Base-by-base conservation (phyloP, 345 rosid genomes). In the Geranium rotundifolium region DNA sequence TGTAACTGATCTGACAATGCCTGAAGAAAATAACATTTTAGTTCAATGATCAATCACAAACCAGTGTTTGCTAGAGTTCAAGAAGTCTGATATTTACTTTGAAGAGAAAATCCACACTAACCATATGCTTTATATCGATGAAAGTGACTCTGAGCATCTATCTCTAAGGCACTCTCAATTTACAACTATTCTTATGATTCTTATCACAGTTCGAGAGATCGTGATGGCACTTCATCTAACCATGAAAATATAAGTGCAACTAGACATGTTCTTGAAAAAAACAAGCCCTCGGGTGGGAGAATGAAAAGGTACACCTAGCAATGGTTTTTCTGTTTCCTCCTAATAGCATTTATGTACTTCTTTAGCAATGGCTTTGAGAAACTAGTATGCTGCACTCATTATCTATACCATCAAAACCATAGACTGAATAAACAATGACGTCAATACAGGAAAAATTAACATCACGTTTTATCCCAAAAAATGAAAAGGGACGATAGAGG, bases 401-500 rank as follows among this genome's bases (percentile, higher is more conserved):
- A 37, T 37, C 46, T 10, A 37, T 5, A 37, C 15, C 56, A 52
- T 52, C 5, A 13, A 52, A 52, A 52, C 56, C 62, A 59, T 15
- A 15, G 8, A n/a, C 46, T 37, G 46, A 37, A 37, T 52, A 62
- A 62, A 29, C 5, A 41, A 19, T 62, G 20, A 49, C 4, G 50
- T 9, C 49, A n/a, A 52, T 19, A 17, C 50, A 65, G 29, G 19
- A 20, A 31, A 46, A 46, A 4, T 46, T 1, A 46, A 46, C 13
- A 46, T 7, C 15, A 46, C 3, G 1, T 46, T 46, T 39, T 29
- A 34, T 18, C 41, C 41, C 1, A 74, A 29, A 54, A 64, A 18
- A n/a, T 46, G 58, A 29, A 49, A 34, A 34, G 1, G 10, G 62
- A 27, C 56, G 68, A 56, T 64, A 49, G 13, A 18, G 61, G 46